A percentile compares a stretch with the other conserved stretches of the same genome.
These are phyloP conservation scores for Mentha longifolia DNA, from an alignment of 257 asterid genomes.

Conservation along the genomic window DNA sequence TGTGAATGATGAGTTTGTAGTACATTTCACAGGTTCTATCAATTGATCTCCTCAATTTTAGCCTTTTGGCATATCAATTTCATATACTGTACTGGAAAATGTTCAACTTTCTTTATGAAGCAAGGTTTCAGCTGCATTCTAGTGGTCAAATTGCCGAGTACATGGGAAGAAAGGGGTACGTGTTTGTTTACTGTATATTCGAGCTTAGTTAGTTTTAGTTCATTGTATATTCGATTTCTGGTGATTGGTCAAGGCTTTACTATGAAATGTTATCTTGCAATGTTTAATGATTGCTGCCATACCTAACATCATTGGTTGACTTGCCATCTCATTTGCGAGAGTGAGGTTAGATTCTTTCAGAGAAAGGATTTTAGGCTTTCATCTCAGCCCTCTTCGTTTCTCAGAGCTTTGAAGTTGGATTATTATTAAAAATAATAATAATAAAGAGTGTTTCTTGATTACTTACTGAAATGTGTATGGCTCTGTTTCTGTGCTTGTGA, in stretches of 20 bases:
- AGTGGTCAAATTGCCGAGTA: slow-evolving; percentile 98
- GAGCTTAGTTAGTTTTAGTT: slow-evolving; percentile 8
- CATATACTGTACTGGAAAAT: too few species aligned
- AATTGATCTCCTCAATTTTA: too few species aligned
- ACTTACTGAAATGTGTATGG: slow-evolving; percentile 11
- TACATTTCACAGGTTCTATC: not conserved
- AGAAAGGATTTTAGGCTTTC: too few species aligned
- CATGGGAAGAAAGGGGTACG: slow-evolving; percentile 69
- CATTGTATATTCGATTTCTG: not conserved
- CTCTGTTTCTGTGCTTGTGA: slow-evolving; percentile 30
- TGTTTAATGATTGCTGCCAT: slow-evolving; percentile 85
- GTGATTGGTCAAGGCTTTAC: slow-evolving; percentile 6
- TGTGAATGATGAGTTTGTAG: slow-evolving; percentile 1
- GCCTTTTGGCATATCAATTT: too few species aligned
- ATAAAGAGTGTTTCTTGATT: slow-evolving; percentile 3
- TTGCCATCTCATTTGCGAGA: slow-evolving; percentile 76
- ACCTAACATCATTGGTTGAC: slow-evolving; percentile 98
- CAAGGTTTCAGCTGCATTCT: too few species aligned
- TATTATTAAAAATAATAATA: not conserved
- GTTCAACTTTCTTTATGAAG: too few species aligned
- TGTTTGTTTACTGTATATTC: not conserved
- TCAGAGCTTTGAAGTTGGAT: slow-evolving; percentile 12
- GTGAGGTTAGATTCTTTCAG: too few species aligned
- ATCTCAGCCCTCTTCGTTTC: too few species aligned
- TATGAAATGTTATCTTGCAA: slow-evolving; percentile 47